Base-by-base conservation (phyloP, 768 basidiomycete species). In the Boletus fagicola region DNA sequence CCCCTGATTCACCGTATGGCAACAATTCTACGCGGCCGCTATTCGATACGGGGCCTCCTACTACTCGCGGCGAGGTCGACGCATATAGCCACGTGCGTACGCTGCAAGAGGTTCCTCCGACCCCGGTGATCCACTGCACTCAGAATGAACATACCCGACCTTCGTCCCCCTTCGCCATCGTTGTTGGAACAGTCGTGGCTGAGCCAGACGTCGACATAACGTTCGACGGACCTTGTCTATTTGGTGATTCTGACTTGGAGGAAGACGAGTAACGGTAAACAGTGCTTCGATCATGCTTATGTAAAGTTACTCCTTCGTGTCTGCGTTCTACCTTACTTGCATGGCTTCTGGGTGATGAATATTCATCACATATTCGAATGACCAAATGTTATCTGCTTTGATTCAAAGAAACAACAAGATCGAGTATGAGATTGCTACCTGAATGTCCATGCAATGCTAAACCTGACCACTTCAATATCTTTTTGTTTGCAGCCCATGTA, bases 191-290 rank as follows among this genome's bases (percentile, higher is more conserved):
- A 35, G 48, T 47, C 4, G 9, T 42, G 18, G 24, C 22, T 12
- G 52, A 46, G 38, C 35, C 36, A 20, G 58, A 58, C 26, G 20
- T 38, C 5, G 60, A 63, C 28, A 30, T 51, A 44, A 49, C 42
- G 5, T 66, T 62, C 36, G 59, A 60, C 15, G 72, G 70, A 22
- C 70, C 70, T 13, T 68, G 70, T 57, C 62, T 71, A 24, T 71
- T 71, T 54, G 57, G 53, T 49, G 70, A 71, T 18, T 73, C 70
- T 42, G 70, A 71, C 50, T 33, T 67, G 46, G 70, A 65, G 22
- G 72, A 72, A 31, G 67, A 69, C n/a, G 62, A 50, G 46, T 70
- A 51, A 36, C 8, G 18, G 16, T 18, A 38, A 36, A 36, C 10
- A 36, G 15, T 36, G 35, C 15, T 2, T 16, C 35, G 15, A 36